Evolutionary conservation across 2,329 filamentous ascomycete species (phyloP), one percentile per base, ranked within the genome.

Genomic region (Monosporascus cannonballus): DNA sequence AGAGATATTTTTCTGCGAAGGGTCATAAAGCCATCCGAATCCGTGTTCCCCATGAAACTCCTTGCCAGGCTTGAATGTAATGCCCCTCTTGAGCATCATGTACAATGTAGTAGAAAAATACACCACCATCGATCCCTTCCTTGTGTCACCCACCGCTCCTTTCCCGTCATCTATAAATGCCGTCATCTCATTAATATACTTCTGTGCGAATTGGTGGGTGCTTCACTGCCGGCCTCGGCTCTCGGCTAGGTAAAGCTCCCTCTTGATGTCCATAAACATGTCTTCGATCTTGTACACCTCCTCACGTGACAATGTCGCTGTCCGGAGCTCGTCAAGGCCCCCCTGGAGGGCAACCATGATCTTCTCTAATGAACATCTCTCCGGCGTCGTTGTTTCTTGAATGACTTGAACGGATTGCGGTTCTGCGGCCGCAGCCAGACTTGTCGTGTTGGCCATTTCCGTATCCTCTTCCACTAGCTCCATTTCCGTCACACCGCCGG

Each of bases 231-330:
- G 61, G 38, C 80, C 78, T 56, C 87, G 77, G 61, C 75, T 75
- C 61, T 84, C 84, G 17, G 89, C 89, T 52, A 85, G 82, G 66
- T 87, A 88, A 49, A 92, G 77, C 67, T 87, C 84, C 57, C 81
- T 78, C 67, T 88, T 86, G 58, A 93, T 82, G 67, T 93, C 87
- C 73, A 92, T 89, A 65, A 94, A 76, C 61, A 90, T 73, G 64
- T 92, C 86, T 64, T 94, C 89, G 59, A 94, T 77, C 65, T 86
- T 78, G 54, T 84, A 78, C 50, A 90, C 81, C 55, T 89, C 84
- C 11, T 80, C 75, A 11, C 81, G 77, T 17, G 83, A 83, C 42
- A 95, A 70, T 17, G 79, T 74, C 22, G 84, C 75, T 27, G 71
- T 72, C 51, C 77, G 79, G 53, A 91, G 74, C 57, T 83, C 77